A percentile compares a stretch with the other conserved stretches of the same genome.
Conservation (phyloP, 202 grass and related monocot genomes). For the Cymbopogon flexuosus region DNA sequence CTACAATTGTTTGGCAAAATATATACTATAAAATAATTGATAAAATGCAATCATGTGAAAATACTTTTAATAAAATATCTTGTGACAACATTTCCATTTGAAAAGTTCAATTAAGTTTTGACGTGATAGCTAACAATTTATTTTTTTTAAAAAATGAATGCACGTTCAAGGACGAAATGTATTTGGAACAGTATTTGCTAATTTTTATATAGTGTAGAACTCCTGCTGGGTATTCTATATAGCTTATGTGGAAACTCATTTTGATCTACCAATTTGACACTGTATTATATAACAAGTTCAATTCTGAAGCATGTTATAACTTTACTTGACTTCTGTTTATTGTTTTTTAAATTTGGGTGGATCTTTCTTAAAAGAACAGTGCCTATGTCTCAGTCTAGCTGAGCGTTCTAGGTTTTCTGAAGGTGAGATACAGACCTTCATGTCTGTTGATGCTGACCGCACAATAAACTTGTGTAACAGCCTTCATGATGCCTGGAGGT, state of each 20-base stretch:
- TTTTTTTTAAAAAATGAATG: background rate
- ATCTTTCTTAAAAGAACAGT: constrained; percentile 40
- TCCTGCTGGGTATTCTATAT: constrained; percentile 15
- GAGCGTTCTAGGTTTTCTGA: constrained; percentile 94
- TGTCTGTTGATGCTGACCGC: constrained; percentile 93
- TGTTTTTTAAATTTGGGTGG: constrained; percentile 26
- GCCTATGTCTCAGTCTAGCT: constrained; percentile 69
- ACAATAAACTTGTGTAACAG: constrained; percentile 86
- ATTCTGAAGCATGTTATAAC: constrained; percentile 10
- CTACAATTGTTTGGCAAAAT: background rate
- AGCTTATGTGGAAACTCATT: background rate
- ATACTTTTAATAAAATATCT: background rate
- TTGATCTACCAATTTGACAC: background rate
- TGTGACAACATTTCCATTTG: background rate
- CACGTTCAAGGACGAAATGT: background rate
- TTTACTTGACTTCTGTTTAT: constrained; percentile 27
- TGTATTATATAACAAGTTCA: background rate
- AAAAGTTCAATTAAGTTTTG: background rate
- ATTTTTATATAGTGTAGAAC: background rate
- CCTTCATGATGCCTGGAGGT: constrained; percentile 97
- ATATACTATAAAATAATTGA: background rate
- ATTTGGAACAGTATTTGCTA: constrained; percentile 1
- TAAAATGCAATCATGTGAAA: background rate
- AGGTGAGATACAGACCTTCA: constrained; percentile 94
- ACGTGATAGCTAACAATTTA: background rate